Percentiles rank a stretch among this genome's conserved stretches.
These are phyloP conservation scores for Pichia thaimueangensis DNA, from an alignment of 805 yeast genomes.

Conservation along the genomic window DNA sequence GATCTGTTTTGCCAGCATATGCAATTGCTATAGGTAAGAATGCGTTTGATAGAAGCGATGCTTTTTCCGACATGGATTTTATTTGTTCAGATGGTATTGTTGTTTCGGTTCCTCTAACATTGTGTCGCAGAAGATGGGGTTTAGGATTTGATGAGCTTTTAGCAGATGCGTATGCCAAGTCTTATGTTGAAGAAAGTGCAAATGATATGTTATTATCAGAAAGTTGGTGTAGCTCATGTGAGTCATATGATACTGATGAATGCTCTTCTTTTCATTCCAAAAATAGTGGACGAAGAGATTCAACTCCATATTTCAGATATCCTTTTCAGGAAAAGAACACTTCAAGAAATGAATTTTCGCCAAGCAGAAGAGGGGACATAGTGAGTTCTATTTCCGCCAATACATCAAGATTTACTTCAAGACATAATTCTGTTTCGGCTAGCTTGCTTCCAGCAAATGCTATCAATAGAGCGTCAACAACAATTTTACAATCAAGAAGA, in stretches of 20 bases:
- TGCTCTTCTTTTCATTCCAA: conserved; percentile 8
- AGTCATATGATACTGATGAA: conserved; percentile 20
- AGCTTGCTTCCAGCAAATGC: conserved; percentile 2
- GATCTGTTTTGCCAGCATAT: conserved; percentile 68
- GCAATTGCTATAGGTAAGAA: conserved; percentile 74
- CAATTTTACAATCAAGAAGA: conserved; percentile 18
- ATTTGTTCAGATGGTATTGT: conserved; percentile 64
- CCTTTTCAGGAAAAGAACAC: conserved; percentile 54
- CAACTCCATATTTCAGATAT: conserved; percentile 54
- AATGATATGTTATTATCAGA: not conserved
- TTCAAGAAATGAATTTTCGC: not conserved
- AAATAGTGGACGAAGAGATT: conserved; percentile 6
- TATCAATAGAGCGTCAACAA: conserved; percentile 9
- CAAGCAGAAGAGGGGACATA: conserved; percentile 10
- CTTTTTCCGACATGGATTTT: conserved; percentile 66
- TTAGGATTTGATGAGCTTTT: conserved; percentile 55
- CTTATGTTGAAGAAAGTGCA: conserved; percentile 31
- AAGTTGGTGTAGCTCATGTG: conserved; percentile 4
- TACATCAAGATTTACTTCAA: conserved; percentile 16
- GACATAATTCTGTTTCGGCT: conserved; percentile 15
- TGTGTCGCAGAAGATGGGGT: conserved; percentile 75
- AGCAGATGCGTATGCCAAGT: conserved; percentile 58
- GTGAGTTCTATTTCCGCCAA: conserved; percentile 14
- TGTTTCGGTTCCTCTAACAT: conserved; percentile 53
- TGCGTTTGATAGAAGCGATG: conserved; percentile 60